A percentile compares a stretch with the other conserved stretches of the same genome.
These are phyloP conservation scores for Allomyces macrogynus DNA, from an alignment of 192 early-diverging fungal genomes.

Conservation along the genomic window DNA sequence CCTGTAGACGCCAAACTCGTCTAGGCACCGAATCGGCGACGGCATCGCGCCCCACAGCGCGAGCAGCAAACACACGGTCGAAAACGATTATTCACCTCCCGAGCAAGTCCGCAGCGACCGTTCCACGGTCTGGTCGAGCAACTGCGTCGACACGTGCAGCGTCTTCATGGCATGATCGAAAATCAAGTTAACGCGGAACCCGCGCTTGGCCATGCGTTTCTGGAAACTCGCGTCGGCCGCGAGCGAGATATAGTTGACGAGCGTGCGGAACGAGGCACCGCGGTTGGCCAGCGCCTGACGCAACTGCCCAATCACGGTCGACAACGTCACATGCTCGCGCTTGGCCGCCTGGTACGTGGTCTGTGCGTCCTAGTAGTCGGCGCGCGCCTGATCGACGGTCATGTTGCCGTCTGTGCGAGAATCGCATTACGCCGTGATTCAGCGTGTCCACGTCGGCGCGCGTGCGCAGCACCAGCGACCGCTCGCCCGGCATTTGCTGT, in stretches of 20 bases:
- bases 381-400: not conserved
- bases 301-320: conserved; percentile 13
- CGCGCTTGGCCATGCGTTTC: conserved; percentile 51
- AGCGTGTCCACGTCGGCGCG: not conserved
- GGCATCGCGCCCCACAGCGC: conserved; percentile 85
- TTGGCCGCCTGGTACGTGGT: conserved; percentile 5
- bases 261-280: conserved; percentile 36
- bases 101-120: conserved; percentile 40
- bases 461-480: not conserved
- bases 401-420: not conserved
- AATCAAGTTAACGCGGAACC: conserved; percentile 56
- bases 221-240: conserved; percentile 54
- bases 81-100: conserved; percentile 94
- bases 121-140: conserved; percentile 4
- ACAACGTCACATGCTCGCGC: conserved; percentile 5
- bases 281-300: conserved; percentile 34
- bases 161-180: conserved; percentile 47
- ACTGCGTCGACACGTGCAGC: conserved; percentile 36
- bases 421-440: not conserved
- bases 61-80: conserved; percentile 78
- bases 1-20: conserved; percentile 99
- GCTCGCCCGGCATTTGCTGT: not conserved
- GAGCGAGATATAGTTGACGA: conserved; percentile 52
- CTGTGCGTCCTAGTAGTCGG: not conserved
- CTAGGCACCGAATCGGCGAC: conserved; percentile 77